Conservation (phyloP, 371 early-diverging fungal genomes). For the Saksenaea oblongispora region DNA sequence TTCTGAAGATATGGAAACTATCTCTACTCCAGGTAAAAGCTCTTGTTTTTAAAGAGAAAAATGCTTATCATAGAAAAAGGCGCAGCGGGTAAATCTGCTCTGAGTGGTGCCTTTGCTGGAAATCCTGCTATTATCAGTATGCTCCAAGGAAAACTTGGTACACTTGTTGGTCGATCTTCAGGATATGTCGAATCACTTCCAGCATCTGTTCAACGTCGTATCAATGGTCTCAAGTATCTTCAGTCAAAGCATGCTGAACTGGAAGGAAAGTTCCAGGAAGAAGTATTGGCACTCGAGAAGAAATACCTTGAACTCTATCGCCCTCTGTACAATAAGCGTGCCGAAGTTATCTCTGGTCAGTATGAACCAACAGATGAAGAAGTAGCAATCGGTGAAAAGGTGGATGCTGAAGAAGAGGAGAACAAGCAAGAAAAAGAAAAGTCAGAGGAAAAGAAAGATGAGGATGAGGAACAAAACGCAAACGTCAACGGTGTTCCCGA, state of each 20-base stretch:
- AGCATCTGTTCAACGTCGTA: constrained; percentile 73
- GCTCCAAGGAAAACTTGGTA: constrained; percentile 72
- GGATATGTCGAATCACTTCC: constrained; percentile 84
- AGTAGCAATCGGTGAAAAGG: constrained; percentile 63
- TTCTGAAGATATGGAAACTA: constrained; percentile 54
- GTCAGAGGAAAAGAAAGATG: constrained; percentile 37
- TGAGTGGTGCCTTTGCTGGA: constrained; percentile 38
- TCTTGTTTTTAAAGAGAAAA: constrained; percentile 10
- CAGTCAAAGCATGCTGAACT: constrained; percentile 81
- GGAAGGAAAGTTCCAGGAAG: constrained; percentile 84
- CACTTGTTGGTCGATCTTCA: constrained; percentile 78
- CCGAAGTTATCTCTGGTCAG: constrained; percentile 71
- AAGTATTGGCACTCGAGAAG: constrained; percentile 91
- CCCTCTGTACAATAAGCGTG: constrained; percentile 88
- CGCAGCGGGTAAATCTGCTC: constrained; percentile 17
- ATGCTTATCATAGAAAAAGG: constrained; percentile 6
- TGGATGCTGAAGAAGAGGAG: constrained; percentile 57
- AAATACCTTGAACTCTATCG: constrained; percentile 82
- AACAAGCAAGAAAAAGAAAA: constrained; percentile 38
- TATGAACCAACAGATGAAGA: constrained; percentile 89
- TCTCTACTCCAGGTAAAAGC: constrained; percentile 21
- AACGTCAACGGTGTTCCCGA: constrained; percentile 67
- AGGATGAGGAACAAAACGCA: constrained; percentile 21
- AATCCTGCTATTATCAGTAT: constrained; percentile 58
- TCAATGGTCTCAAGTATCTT: constrained; percentile 82